Conservation (phyloP, 768 basidiomycete genomes). For the Auricularia heimuer region DNA sequence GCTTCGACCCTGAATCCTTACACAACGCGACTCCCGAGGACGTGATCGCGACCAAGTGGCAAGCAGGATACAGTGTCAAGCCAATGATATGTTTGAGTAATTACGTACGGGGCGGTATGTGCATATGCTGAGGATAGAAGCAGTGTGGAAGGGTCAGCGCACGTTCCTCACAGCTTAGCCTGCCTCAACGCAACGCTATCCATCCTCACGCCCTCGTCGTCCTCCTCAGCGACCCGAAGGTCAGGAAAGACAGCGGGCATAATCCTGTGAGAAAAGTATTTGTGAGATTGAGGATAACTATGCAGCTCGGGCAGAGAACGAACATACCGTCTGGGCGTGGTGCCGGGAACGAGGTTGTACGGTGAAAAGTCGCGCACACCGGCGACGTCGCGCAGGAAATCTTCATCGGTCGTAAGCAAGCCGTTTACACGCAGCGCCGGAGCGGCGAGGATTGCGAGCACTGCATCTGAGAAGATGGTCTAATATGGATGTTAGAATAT, state of each 20-base stretch:
- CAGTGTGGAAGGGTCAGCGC: neutral
- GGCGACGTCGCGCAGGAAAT: neutral
- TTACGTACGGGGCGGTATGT: too few species aligned
- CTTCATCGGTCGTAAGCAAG: neutral
- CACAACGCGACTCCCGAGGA: too few species aligned
- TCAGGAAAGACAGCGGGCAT: neutral
- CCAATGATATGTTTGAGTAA: too few species aligned
- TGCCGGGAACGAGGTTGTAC: neutral
- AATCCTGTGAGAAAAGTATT: neutral
- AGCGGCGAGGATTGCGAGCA: neutral
- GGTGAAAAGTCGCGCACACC: neutral
- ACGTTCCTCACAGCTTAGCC: neutral
- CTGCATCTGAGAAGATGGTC: constrained; percentile 1
- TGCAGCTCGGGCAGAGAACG: neutral
- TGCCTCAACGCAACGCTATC: neutral
- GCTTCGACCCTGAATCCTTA: too few species aligned
- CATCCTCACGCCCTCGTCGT: neutral
- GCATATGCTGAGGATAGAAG: neutral
- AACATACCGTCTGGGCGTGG: neutral
- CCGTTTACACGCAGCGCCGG: neutral
- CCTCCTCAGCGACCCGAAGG: neutral
- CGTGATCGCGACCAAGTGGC: too few species aligned
- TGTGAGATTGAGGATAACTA: neutral
- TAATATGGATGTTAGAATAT: neutral
- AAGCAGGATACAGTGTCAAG: too few species aligned